Percentiles rank a stretch among this genome's conserved stretches.
Conservation (phyloP, 352 stramenopile species). For the Blastocystis sp. region DNA sequence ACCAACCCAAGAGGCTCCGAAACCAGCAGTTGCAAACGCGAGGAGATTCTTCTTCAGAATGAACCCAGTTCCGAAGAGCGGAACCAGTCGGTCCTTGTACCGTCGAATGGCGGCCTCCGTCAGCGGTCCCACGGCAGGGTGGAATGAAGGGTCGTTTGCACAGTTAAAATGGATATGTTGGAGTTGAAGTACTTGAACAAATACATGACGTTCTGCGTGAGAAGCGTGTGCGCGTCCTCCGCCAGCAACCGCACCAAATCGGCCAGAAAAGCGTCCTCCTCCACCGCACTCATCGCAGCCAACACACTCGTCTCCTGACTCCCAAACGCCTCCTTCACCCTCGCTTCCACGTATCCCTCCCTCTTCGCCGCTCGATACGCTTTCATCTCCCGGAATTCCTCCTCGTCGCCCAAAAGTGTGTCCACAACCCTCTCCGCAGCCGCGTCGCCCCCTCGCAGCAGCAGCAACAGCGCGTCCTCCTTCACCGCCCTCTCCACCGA, state of each 20-base stretch:
- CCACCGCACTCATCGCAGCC: not conserved
- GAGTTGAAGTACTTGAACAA: not conserved
- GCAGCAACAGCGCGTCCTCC: not conserved
- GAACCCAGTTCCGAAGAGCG: constrained; percentile 28
- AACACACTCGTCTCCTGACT: not conserved
- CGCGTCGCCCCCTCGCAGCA: not conserved
- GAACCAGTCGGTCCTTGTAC: not conserved
- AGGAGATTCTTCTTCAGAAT: constrained; percentile 52
- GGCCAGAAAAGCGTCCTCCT: not conserved
- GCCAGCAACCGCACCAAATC: not conserved
- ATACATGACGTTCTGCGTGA: constrained; percentile 48
- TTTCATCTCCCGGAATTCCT: not conserved
- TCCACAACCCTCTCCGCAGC: not conserved
- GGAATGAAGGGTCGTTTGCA: not conserved
- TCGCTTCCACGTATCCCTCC: not conserved
- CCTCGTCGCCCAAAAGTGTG: not conserved
- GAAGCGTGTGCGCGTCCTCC: not conserved
- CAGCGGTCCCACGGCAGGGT: not conserved
- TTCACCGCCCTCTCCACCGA: not conserved
- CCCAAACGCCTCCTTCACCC: not conserved
- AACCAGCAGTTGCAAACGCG: not conserved
- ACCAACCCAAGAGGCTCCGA: not conserved
- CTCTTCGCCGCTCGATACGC: not conserved
- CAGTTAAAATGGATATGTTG: constrained; percentile 21
- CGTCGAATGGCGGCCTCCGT: not conserved